A percentile compares a stretch with the other conserved stretches of the same genome.
These are phyloP conservation scores for Penicillium sp. DNA, from an alignment of 2,329 filamentous ascomycete genomes.

Conservation along the genomic window DNA sequence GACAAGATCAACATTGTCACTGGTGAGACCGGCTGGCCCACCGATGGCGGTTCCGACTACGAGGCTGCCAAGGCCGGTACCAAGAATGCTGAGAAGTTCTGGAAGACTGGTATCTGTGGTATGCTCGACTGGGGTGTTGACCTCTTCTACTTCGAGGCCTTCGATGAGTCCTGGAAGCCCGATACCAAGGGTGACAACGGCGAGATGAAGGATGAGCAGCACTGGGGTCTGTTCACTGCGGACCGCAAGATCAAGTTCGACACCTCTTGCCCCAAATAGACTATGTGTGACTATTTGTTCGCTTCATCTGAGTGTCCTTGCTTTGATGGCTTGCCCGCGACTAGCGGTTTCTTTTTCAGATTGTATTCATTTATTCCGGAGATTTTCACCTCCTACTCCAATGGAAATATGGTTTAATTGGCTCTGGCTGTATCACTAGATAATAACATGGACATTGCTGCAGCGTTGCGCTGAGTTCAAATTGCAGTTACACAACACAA, in stretches of 20 bases:
- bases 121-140: conserved; percentile 66
- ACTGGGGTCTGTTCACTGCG: conserved; percentile 68
- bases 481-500: background rate
- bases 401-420: conserved; percentile 8
- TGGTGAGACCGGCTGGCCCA: conserved; percentile 69
- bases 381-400: background rate
- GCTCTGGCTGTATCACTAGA: background rate
- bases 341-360: conserved; percentile 7
- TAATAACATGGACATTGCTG: background rate
- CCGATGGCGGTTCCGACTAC: conserved; percentile 61
- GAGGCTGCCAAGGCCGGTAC: conserved; percentile 60
- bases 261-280: conserved; percentile 44
- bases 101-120: conserved; percentile 61
- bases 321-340: background rate
- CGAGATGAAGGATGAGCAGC: conserved; percentile 60
- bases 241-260: conserved; percentile 60
- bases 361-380: conserved; percentile 16
- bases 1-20: conserved; percentile 65
- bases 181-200: conserved; percentile 63
- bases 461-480: background rate
- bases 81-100: conserved; percentile 61
- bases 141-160: conserved; percentile 72
- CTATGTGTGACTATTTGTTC: background rate
- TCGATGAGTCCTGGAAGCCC: conserved; percentile 72
- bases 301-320: background rate